Evolutionary conservation across 1,139 yeast species (phyloP).

Genomic region (Yamadazyma diospyri): DNA sequence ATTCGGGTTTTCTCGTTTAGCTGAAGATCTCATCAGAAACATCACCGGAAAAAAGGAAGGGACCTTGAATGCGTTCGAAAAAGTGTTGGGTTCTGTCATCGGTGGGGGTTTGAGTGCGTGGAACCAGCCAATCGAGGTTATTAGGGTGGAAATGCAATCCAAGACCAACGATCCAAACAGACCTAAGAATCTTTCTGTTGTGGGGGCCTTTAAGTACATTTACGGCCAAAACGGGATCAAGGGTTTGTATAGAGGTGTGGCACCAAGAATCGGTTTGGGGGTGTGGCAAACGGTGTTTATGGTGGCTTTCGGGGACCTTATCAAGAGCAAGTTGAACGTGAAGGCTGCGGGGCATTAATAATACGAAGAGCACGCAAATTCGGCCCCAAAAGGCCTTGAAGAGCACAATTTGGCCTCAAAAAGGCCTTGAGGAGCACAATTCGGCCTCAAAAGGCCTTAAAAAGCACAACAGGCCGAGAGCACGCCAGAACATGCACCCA

Average conservation of each 20-base stretch:
- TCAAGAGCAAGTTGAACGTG: conserved; percentile 42
- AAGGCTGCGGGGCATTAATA: conserved; percentile 39
- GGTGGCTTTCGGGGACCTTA: conserved; percentile 98
- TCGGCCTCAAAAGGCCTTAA: too few species aligned
- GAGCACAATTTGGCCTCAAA: too few species aligned
- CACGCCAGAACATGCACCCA: too few species aligned
- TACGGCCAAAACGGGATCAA: conserved; percentile 77
- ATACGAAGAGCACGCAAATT: too few species aligned
- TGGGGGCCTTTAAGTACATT: conserved; percentile 77
- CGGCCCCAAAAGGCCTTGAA: too few species aligned
- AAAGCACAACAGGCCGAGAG: too few species aligned
- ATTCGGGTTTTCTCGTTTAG: conserved; percentile 87
- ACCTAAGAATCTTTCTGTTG: conserved; percentile 84
- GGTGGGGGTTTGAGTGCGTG: conserved; percentile 99
- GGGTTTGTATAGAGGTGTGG: conserved; percentile 93
- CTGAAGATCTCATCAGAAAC: conserved; percentile 78
- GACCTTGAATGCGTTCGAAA: conserved; percentile 70
- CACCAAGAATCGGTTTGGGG: conserved; percentile 95
- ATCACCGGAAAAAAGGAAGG: conserved; percentile 57
- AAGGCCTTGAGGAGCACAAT: too few species aligned
- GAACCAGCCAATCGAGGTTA: conserved; percentile 98
- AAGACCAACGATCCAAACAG: conserved; percentile 90
- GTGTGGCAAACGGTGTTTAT: conserved; percentile 98
- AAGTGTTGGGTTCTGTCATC: conserved; percentile 78
- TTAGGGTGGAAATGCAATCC: conserved; percentile 97